These are phyloP conservation scores for Alternaria triticina DNA, from an alignment of 2,329 filamentous ascomycete species.

Conservation along the genomic window DNA sequence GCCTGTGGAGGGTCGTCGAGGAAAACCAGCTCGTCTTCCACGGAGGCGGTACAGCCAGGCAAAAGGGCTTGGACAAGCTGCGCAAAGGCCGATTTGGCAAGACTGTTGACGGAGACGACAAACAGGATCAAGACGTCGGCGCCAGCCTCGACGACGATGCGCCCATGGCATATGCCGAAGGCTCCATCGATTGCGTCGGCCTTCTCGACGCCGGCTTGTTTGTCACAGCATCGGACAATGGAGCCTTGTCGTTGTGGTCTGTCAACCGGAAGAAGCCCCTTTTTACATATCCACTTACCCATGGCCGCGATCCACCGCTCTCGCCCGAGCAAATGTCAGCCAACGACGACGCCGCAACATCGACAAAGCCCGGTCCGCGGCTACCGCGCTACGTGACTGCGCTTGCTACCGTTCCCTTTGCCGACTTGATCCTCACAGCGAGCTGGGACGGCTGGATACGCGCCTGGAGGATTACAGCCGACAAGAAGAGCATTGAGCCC, in stretches of 20 bases:
- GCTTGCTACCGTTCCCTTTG: constrained; percentile 83
- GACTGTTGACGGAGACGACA: constrained; percentile 47
- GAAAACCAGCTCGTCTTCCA: constrained; percentile 96
- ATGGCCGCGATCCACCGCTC: constrained; percentile 80
- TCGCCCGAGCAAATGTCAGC: constrained; percentile 73
- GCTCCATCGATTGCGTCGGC: constrained; percentile 89
- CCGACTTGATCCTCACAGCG: constrained; percentile 86
- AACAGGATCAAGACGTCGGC: constrained; percentile 52
- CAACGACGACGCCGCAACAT: constrained; percentile 61
- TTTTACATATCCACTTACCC: constrained; percentile 77
- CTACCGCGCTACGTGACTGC: constrained; percentile 88
- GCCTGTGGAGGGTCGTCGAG: constrained; percentile 95
- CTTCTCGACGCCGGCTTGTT: constrained; percentile 89
- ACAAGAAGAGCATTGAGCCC: constrained; percentile 77
- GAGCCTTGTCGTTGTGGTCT: constrained; percentile 84
- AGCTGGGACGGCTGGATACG: constrained; percentile 93
- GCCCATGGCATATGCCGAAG: constrained; percentile 65
- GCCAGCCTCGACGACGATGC: constrained; percentile 51
- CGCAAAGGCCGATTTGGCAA: constrained; percentile 45
- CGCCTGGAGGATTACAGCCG: constrained; percentile 77
- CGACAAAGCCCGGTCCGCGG: constrained; percentile 59
- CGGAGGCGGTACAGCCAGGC: constrained; percentile 67
- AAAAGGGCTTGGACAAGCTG: constrained; percentile 48
- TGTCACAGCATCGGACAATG: constrained; percentile 92
- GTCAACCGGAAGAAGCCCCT: constrained; percentile 94